Conservation (phyloP, 371 early-diverging fungal species). For the Rhizopus sp. region DNA sequence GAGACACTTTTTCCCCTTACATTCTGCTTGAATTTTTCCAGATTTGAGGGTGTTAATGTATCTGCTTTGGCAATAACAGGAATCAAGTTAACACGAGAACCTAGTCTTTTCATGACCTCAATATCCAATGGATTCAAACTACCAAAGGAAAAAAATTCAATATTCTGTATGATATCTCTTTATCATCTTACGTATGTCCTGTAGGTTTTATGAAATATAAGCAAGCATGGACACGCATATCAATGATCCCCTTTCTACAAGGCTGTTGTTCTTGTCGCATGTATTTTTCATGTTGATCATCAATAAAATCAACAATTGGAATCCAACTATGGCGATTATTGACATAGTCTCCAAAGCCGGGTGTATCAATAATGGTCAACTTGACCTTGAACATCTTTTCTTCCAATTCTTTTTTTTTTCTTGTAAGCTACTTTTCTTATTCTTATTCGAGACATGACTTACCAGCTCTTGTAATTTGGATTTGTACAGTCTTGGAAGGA, state of each 20-base stretch:
- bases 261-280: slow-evolving; percentile 85
- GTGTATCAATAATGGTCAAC: slow-evolving; percentile 88
- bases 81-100: slow-evolving; percentile 86
- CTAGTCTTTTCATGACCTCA: slow-evolving; percentile 84
- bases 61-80: slow-evolving; percentile 96
- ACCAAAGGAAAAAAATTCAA: slow-evolving; percentile 76
- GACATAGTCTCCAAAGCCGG: slow-evolving; percentile 91
- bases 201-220: slow-evolving; percentile 89
- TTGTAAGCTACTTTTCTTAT: background rate
- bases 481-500: slow-evolving; percentile 89
- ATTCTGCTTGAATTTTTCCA: slow-evolving; percentile 82
- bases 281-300: slow-evolving; percentile 93
- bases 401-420: slow-evolving; percentile 33
- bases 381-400: slow-evolving; percentile 81
- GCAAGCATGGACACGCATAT: slow-evolving; percentile 90
- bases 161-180: slow-evolving; percentile 71
- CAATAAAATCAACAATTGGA: slow-evolving; percentile 95
- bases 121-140: slow-evolving; percentile 82
- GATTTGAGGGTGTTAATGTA: slow-evolving; percentile 81
- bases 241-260: slow-evolving; percentile 79
- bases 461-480: slow-evolving; percentile 93
- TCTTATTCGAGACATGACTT: slow-evolving; percentile 14
- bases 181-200: slow-evolving; percentile 75
- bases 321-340: slow-evolving; percentile 93
- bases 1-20: slow-evolving; percentile 61